Evolutionary conservation across 2,329 filamentous ascomycete genomes (phyloP).

Genomic region (Fusarium piperis): DNA sequence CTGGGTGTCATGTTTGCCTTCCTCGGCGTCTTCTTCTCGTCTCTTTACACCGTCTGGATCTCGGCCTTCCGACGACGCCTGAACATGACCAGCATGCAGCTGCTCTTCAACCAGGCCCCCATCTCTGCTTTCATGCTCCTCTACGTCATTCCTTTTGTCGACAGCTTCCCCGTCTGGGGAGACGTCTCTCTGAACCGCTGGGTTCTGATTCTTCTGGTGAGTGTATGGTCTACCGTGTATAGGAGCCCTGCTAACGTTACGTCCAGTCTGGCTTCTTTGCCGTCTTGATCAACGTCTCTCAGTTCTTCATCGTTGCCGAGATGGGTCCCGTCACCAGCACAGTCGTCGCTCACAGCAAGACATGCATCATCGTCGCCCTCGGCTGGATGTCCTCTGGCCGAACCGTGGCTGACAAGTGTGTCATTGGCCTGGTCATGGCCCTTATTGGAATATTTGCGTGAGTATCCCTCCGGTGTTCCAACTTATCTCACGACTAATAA

Average conservation of each 20-base stretch:
- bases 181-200: slow-evolving; percentile 62
- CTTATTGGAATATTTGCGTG: not conserved
- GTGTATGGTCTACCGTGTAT: slow-evolving; percentile 25
- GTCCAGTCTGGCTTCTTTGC: slow-evolving; percentile 69
- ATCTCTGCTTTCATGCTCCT: slow-evolving; percentile 70
- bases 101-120: slow-evolving; percentile 74
- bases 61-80: slow-evolving; percentile 71
- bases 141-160: slow-evolving; percentile 72
- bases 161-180: slow-evolving; percentile 67
- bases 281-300: slow-evolving; percentile 70
- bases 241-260: not conserved
- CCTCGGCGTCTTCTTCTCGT: slow-evolving; percentile 71
- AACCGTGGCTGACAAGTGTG: not conserved
- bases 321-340: not conserved
- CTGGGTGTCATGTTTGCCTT: slow-evolving; percentile 72
- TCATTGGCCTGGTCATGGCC: not conserved
- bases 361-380: not conserved
- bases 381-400: not conserved
- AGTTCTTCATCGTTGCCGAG: not conserved
- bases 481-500: not conserved
- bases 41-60: slow-evolving; percentile 77
- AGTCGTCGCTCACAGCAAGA: not conserved
- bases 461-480: not conserved
- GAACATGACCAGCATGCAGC: slow-evolving; percentile 73
- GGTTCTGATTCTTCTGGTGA: slow-evolving; percentile 68